A percentile compares a stretch with the other conserved stretches of the same genome.
Evolutionary conservation across 148 eudicot genomes (phyloP).

Genomic region (Vaccinium corymbosum): DNA sequence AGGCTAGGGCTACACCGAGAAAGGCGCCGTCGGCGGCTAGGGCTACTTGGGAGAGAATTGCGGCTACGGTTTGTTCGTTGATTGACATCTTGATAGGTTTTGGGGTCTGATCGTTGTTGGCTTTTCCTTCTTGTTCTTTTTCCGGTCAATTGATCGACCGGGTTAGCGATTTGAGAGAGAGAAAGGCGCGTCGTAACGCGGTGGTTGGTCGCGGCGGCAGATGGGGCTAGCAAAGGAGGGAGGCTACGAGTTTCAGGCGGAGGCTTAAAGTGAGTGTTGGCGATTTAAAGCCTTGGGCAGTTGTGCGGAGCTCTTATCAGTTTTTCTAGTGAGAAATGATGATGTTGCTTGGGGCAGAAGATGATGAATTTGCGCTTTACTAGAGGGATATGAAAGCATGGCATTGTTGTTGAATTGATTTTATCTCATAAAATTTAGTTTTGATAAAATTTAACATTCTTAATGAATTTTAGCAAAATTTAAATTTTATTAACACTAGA

Average conservation of each 20-base stretch:
- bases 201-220: neutral
- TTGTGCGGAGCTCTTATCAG: too few relatives aligned
- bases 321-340: too few relatives aligned
- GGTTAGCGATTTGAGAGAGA: neutral
- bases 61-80: slow-evolving; percentile 58
- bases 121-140: neutral
- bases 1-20: slow-evolving; percentile 65
- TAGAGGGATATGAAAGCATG: too few relatives aligned
- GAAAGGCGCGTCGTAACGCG: neutral
- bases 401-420: too few relatives aligned
- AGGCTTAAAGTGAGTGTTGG: neutral
- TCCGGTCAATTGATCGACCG: neutral
- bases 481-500: too few relatives aligned
- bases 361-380: too few relatives aligned
- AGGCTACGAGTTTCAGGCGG: neutral
- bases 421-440: too few relatives aligned
- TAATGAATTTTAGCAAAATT: too few relatives aligned
- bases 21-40: slow-evolving; percentile 79
- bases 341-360: too few relatives aligned
- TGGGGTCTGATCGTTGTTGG: neutral
- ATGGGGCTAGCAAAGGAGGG: neutral
- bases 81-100: slow-evolving; percentile 48
- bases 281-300: too few relatives aligned
- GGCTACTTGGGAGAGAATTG: slow-evolving; percentile 46
- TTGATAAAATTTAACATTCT: too few relatives aligned